phyloP scores from a whole-genome alignment of 805 yeast genomes.

The Kodamaea nitidulidarum region DNA sequence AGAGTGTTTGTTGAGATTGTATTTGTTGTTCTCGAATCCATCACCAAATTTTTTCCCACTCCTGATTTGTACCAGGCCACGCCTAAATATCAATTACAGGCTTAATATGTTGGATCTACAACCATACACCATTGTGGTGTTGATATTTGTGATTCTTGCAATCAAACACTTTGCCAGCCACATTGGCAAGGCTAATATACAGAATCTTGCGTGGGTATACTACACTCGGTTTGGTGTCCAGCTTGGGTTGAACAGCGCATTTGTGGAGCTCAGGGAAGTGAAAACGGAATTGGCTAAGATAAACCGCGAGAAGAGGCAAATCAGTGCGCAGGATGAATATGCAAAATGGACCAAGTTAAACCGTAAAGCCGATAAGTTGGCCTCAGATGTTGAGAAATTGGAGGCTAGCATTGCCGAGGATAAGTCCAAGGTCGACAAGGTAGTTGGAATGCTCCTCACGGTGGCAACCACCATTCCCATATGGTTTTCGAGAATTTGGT shows the following conservation, averaged over 20 bases:
- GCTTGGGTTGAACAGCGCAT: conserved; percentile 27
- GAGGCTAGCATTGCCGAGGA: conserved; percentile 35
- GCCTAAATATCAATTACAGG: too few relatives aligned
- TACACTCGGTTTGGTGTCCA: conserved; percentile 32
- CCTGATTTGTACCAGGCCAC: conserved; percentile 1
- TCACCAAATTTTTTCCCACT: conserved; percentile 6
- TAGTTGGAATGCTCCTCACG: conserved; percentile 32
- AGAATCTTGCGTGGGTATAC: conserved; percentile 36
- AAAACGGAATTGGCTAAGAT: conserved; percentile 45
- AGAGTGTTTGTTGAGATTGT: background rate
- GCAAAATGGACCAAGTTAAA: conserved; percentile 94
- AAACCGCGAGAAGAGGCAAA: conserved; percentile 50
- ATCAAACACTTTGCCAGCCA: conserved; percentile 31
- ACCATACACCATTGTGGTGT: conserved; percentile 31
- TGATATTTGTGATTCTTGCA: conserved; percentile 33
- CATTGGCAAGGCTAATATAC: conserved; percentile 33
- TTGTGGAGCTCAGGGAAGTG: conserved; percentile 20
- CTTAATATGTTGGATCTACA: conserved; percentile 26
- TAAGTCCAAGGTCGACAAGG: conserved; percentile 30
- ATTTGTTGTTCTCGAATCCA: conserved; percentile 7
- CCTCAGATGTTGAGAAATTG: conserved; percentile 45
- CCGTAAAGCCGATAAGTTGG: conserved; percentile 59
- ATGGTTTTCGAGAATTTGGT: conserved; percentile 48
- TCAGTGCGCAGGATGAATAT: conserved; percentile 89
- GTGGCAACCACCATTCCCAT: conserved; percentile 44